Evolutionary conservation across 768 basidiomycete species (phyloP).

Genomic region (Leccinum longicurvipes): DNA sequence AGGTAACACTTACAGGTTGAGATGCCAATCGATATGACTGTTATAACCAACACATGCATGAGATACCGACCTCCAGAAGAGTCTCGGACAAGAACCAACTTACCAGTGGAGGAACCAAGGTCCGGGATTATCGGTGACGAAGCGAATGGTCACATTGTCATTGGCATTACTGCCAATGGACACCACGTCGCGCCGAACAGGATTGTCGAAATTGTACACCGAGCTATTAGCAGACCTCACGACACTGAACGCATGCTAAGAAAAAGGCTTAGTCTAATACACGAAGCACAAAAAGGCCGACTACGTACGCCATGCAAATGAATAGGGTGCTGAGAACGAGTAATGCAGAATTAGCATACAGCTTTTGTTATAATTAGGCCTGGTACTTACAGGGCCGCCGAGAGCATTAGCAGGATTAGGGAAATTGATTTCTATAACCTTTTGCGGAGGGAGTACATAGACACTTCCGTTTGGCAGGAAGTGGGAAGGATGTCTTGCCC

Average conservation of each 20-base stretch:
- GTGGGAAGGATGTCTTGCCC: slow-evolving; percentile 41
- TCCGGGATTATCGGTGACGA: slow-evolving; percentile 64
- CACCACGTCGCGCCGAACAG: slow-evolving; percentile 35
- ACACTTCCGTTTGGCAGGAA: slow-evolving; percentile 49
- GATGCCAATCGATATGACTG: slow-evolving; percentile 33
- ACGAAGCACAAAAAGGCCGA: background rate
- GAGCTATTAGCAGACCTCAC: slow-evolving; percentile 31
- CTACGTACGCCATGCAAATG: slow-evolving; percentile 41
- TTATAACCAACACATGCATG: background rate
- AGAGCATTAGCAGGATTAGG: slow-evolving; percentile 29
- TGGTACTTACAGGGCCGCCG: slow-evolving; percentile 29
- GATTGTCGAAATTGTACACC: slow-evolving; percentile 36
- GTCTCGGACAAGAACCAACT: slow-evolving; percentile 3
- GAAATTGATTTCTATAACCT: slow-evolving; percentile 44
- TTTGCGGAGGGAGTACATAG: slow-evolving; percentile 42
- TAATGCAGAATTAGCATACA: slow-evolving; percentile 2
- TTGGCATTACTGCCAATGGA: slow-evolving; percentile 23
- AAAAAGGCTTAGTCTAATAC: background rate
- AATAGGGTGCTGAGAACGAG: slow-evolving; percentile 35
- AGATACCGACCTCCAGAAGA: background rate
- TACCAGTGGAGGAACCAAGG: slow-evolving; percentile 53
- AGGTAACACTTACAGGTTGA: slow-evolving; percentile 17
- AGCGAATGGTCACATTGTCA: slow-evolving; percentile 54
- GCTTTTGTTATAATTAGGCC: background rate
- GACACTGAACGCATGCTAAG: slow-evolving; percentile 37